Evolutionary conservation across 2,329 filamentous ascomycete genomes (phyloP).

Genomic region (Aureobasidium pullulans): DNA sequence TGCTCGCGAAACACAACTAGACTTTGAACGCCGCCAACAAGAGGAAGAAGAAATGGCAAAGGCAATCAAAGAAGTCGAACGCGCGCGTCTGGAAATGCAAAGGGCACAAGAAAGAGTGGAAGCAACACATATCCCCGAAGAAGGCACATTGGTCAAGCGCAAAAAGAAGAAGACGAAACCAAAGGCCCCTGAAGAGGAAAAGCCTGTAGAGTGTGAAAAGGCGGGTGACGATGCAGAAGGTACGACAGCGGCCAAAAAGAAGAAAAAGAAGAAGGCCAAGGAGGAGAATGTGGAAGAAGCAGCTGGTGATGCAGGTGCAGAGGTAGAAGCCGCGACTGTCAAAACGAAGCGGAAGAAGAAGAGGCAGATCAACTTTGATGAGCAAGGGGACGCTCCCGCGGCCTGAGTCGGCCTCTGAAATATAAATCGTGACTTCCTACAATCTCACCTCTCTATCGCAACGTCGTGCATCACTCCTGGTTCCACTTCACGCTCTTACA

Average conservation of each 20-base stretch:
- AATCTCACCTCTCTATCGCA: no score
- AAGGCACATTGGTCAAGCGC: slow-evolving; percentile 26
- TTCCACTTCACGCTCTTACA: no score
- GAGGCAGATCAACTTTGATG: slow-evolving; percentile 65
- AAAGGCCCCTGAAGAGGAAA: not conserved
- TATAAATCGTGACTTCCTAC: not conserved
- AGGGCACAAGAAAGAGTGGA: slow-evolving; percentile 68
- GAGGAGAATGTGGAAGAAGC: slow-evolving; percentile 43
- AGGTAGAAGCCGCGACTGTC: slow-evolving; percentile 67
- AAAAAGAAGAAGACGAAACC: slow-evolving; percentile 16
- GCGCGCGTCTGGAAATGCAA: slow-evolving; percentile 82
- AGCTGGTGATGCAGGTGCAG: slow-evolving; percentile 62
- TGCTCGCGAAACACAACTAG: slow-evolving; percentile 32
- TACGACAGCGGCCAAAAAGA: slow-evolving; percentile 52
- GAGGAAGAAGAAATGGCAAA: slow-evolving; percentile 85
- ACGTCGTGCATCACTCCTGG: no score
- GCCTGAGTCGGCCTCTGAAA: not conserved
- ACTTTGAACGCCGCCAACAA: slow-evolving; percentile 59
- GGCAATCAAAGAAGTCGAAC: slow-evolving; percentile 83
- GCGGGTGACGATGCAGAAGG: not conserved
- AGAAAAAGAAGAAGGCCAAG: slow-evolving; percentile 59
- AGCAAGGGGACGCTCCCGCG: not conserved
- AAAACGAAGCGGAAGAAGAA: slow-evolving; percentile 83
- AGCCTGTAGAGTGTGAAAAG: not conserved
- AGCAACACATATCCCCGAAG: slow-evolving; percentile 58